Base-by-base conservation (phyloP, 2,329 filamentous ascomycete genomes). In the Pseudogymnoascus sp. region DNA sequence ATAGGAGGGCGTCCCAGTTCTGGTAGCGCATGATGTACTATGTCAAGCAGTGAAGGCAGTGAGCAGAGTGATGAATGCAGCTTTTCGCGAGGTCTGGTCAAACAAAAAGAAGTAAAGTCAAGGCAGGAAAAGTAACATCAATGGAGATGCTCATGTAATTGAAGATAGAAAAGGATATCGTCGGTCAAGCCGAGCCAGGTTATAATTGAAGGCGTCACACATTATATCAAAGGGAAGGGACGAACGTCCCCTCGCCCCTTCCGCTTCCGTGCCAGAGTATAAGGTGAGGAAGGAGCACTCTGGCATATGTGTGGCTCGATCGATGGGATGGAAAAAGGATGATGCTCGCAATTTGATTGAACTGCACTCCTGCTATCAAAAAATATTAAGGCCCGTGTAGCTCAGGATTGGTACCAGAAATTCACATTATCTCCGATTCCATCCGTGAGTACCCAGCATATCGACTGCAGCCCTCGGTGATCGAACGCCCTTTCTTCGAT, bases 1-100 rank as follows among this genome's bases (percentile, higher is more conserved):
- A 96, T 66, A 96, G 79, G 47, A 96, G 83, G 63, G 95, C 83
- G 71, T 96, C 91, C 91, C 91, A 96, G 71, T 91, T 86, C 69
- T 91, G 84, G 80, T 89, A 96, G 65, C 91, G 87, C 91, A 96
- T 96, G 66, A 69, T 80, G 75, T 40, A 44, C 15, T 33, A 13
- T 61, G 6, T 36, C 21, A 9, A 61, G 19, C 33, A 61, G 19
- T 21, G 4, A n/a, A 33, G 17, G 17, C 11, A 11, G 19, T 40
- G 19, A 17, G 10, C 50, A 21, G n/a, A 57, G 15, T 57, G 28
- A 57, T 33, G n/a, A 33, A 33, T 33, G 28, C 26, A 57, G 50
- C 50, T 57, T 33, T 4, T 17, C 2, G 26, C 50, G n/a, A 33
- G n/a, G n/a, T 33, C 1, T 33, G 19, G 9, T 33, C 50, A 21